These are phyloP conservation scores for Aspergillus sp. DNA, from an alignment of 2,329 filamentous ascomycete genomes.

Conservation along the genomic window DNA sequence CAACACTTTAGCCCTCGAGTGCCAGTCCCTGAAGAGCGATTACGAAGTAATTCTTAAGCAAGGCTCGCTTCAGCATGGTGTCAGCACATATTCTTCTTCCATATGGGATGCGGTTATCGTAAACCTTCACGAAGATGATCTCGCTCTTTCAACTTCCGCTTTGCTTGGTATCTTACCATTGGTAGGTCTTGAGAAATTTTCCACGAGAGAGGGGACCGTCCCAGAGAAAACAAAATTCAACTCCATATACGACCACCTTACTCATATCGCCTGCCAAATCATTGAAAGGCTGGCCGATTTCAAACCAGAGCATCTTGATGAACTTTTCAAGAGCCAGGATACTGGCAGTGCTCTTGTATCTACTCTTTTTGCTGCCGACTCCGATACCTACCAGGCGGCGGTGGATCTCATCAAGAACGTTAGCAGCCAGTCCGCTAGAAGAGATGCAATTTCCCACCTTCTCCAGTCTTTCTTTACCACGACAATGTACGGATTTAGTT, in stretches of 20 bases:
- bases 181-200: slow-evolving; percentile 73
- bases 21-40: slow-evolving; percentile 67
- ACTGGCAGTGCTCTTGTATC: slow-evolving; percentile 74
- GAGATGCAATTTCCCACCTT: slow-evolving; percentile 62
- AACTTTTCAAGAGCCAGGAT: slow-evolving; percentile 66
- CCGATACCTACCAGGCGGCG: slow-evolving; percentile 74
- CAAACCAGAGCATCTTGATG: slow-evolving; percentile 64
- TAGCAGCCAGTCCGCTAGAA: slow-evolving; percentile 65
- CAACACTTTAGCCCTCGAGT: slow-evolving; percentile 68
- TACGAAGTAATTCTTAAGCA: slow-evolving; percentile 64
- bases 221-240: slow-evolving; percentile 74
- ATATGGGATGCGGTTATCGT: slow-evolving; percentile 78
- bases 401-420: slow-evolving; percentile 80
- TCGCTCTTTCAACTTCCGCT: slow-evolving; percentile 73
- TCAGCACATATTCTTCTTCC: slow-evolving; percentile 68
- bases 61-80: slow-evolving; percentile 63
- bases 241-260: slow-evolving; percentile 62
- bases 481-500: slow-evolving; percentile 57
- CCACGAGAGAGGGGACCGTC: slow-evolving; percentile 46
- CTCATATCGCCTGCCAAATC: slow-evolving; percentile 66
- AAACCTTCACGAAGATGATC: slow-evolving; percentile 64
- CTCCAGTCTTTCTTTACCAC: slow-evolving; percentile 56
- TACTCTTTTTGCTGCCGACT: slow-evolving; percentile 76
- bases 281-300: slow-evolving; percentile 80
- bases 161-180: slow-evolving; percentile 69